Evolutionary conservation across 371 early-diverging fungal species (phyloP).

Genomic region (Lichtheimia ornata): DNA sequence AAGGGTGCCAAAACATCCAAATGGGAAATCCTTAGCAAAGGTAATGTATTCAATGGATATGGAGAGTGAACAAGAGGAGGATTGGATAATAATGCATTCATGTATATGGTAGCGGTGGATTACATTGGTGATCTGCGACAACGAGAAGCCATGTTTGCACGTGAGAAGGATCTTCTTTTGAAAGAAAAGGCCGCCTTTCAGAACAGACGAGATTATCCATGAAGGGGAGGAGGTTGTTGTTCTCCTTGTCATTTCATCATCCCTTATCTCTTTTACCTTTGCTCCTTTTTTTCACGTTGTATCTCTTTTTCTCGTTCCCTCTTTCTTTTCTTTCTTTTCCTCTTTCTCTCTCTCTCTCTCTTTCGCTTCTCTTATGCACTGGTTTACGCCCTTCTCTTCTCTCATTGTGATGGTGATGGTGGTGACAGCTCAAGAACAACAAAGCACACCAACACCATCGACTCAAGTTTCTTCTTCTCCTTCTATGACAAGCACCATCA

Average conservation of each 20-base stretch:
- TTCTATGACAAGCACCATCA: background rate
- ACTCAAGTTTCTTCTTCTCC: too few relatives aligned
- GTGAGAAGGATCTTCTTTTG: slow-evolving; percentile 31
- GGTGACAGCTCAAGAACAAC: slow-evolving; percentile 14
- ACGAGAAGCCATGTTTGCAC: slow-evolving; percentile 10
- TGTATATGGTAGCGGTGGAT: slow-evolving; percentile 4
- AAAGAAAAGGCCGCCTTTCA: slow-evolving; percentile 16
- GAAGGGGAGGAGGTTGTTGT: background rate
- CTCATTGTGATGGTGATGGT: background rate
- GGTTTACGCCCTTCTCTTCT: background rate
- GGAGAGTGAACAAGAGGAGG: too few relatives aligned
- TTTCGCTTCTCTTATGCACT: background rate
- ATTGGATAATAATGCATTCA: too few relatives aligned
- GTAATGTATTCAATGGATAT: background rate
- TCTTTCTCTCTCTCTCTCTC: slow-evolving; percentile 4
- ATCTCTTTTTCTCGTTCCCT: slow-evolving; percentile 9
- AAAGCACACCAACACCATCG: background rate
- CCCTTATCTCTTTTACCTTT: background rate
- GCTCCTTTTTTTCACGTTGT: slow-evolving; percentile 1
- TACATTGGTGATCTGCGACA: slow-evolving; percentile 12
- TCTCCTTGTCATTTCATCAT: background rate
- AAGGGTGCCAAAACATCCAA: slow-evolving; percentile 72
- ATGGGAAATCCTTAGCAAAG: slow-evolving; percentile 70
- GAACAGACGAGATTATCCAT: slow-evolving; percentile 7
- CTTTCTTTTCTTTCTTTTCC: slow-evolving; percentile 2